phyloP scores from a whole-genome alignment of 495 filamentous ascomycete species.

The Aspergillus panamensis region DNA sequence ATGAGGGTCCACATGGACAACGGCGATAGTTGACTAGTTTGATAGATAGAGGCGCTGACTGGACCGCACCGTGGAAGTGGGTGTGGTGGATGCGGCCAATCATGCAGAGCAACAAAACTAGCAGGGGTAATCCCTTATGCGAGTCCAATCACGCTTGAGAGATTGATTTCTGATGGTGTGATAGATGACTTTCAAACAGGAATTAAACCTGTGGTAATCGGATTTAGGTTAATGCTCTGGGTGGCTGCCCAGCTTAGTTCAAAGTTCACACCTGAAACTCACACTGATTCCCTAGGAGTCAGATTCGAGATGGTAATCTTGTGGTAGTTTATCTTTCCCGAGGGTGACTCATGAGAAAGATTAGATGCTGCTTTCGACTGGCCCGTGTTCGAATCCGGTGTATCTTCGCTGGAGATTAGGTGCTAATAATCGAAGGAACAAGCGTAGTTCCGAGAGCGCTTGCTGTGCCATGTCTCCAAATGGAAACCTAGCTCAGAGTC shows the following conservation, averaged over 20 bases:
- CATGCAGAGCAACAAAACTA: background rate
- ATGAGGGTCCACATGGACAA: background rate
- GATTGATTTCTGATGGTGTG: background rate
- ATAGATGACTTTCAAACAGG: background rate
- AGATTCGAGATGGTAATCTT: too few species aligned
- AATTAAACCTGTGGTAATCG: background rate
- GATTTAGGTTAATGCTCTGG: background rate
- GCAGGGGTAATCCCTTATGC: conserved; percentile 1
- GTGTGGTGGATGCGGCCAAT: background rate
- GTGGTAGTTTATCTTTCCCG: too few species aligned
- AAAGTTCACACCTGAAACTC: background rate
- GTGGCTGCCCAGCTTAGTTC: background rate
- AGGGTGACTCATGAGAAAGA: too few species aligned
- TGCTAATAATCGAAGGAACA: too few species aligned
- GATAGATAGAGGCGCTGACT: background rate
- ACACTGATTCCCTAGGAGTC: too few species aligned
- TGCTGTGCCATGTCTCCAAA: too few species aligned
- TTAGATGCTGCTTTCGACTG: too few species aligned
- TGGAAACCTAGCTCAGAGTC: too few species aligned
- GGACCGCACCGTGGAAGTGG: background rate
- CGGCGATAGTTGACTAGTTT: background rate
- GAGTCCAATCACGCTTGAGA: background rate
- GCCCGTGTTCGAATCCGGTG: too few species aligned
- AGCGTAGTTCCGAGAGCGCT: too few species aligned
- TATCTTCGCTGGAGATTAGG: too few species aligned